Conservation (phyloP, 73 alveolate genomes). For the Breviolum minutum region DNA sequence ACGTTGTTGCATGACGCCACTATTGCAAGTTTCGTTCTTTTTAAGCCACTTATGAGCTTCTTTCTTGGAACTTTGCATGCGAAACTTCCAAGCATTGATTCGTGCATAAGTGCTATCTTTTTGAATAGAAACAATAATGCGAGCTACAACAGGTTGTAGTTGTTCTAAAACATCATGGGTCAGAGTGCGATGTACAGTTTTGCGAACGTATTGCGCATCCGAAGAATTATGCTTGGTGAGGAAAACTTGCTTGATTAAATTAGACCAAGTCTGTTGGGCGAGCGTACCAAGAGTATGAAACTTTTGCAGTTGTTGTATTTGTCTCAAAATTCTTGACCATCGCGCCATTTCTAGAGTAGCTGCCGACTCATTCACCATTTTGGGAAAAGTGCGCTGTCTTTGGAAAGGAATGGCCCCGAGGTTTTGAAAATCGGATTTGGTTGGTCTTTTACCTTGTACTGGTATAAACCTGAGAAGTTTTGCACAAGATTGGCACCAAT, state of each 20-base stretch:
- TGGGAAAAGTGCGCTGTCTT: neutral
- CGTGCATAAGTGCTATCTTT: neutral
- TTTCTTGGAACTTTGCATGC: neutral
- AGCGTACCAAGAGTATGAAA: neutral
- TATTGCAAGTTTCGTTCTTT: neutral
- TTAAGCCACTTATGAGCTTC: neutral
- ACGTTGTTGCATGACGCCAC: neutral
- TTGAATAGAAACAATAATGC: neutral
- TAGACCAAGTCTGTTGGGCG: neutral
- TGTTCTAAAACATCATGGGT: neutral
- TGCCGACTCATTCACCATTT: neutral
- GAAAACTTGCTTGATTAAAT: neutral
- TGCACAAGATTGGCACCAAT: neutral
- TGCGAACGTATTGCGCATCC: neutral
- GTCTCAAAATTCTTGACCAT: constrained; percentile 9
- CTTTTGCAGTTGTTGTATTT: neutral
- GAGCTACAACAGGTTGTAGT: neutral
- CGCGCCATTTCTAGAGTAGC: neutral
- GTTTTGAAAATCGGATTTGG: neutral
- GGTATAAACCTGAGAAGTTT: neutral
- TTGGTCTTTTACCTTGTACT: neutral
- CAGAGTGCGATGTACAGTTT: neutral
- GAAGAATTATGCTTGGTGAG: neutral
- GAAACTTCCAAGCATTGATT: neutral
- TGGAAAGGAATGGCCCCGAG: neutral